A percentile compares a stretch with the other conserved stretches of the same genome.
Evolutionary conservation across 768 basidiomycete species (phyloP).

Genomic region (Peribolospora baueri): DNA sequence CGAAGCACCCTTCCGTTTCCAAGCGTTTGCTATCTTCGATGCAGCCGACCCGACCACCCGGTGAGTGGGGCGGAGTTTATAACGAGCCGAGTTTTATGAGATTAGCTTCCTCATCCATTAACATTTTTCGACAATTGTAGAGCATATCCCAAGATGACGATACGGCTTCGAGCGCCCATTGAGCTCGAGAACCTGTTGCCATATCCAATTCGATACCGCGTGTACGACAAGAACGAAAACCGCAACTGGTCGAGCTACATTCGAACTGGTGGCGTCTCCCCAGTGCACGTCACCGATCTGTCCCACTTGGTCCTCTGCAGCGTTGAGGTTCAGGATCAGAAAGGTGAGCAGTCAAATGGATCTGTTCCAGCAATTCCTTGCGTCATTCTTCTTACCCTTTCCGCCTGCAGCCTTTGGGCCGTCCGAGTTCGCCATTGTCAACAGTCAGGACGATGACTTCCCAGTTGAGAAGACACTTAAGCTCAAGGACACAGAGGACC

Average conservation of each 20-base stretch:
- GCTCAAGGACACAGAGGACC: conserved; percentile 44
- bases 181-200: conserved; percentile 90
- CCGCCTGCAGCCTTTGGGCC: conserved; percentile 47
- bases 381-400: conserved; percentile 1
- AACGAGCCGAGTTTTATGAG: neutral
- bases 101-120: neutral
- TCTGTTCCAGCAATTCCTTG: neutral
- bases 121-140: conserved; percentile 21
- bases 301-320: conserved; percentile 72
- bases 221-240: conserved; percentile 83
- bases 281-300: conserved; percentile 83
- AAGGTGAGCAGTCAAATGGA: neutral
- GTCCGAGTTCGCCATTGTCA: conserved; percentile 93
- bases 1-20: conserved; percentile 83
- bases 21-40: conserved; percentile 67
- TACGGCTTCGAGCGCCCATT: conserved; percentile 72
- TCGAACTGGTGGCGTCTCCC: conserved; percentile 78
- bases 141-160: conserved; percentile 56
- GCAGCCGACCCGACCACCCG: conserved; percentile 29
- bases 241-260: conserved; percentile 89
- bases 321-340: conserved; percentile 48
- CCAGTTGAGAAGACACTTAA: conserved; percentile 48
- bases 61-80: conserved; percentile 22
- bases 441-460: conserved; percentile 75
- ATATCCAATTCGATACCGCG: conserved; percentile 80